Evolutionary conservation across 2,329 filamentous ascomycete genomes (phyloP).

Genomic region (Phyllosticta paracitricarpa): DNA sequence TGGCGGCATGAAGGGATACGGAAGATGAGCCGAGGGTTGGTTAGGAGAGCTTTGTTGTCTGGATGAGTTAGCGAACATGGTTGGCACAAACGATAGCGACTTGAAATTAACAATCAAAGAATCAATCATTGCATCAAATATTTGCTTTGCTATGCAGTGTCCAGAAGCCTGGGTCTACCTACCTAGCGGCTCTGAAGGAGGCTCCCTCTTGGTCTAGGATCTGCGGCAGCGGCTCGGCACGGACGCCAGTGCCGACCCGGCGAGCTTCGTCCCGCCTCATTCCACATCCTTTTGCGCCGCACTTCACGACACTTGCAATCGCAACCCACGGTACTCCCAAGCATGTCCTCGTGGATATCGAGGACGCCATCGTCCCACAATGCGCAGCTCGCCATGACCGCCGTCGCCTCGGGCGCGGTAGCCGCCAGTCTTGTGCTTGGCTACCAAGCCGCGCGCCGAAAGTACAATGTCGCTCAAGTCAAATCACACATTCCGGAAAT

Average conservation of each 20-base stretch:
- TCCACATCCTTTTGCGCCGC: neutral
- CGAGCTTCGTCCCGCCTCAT: neutral
- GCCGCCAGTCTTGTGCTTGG: constrained; percentile 46
- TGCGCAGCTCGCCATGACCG: constrained; percentile 60
- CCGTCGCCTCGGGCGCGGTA: constrained; percentile 44
- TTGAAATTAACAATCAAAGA: neutral
- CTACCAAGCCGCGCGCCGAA: constrained; percentile 45
- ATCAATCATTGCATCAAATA: neutral
- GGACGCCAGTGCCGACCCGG: neutral
- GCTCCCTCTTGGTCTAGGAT: neutral
- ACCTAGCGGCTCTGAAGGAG: neutral
- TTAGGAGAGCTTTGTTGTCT: neutral
- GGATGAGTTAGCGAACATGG: neutral
- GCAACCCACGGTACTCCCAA: neutral
- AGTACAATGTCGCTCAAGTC: constrained; percentile 45
- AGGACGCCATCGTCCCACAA: constrained; percentile 36
- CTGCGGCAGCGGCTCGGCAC: neutral
- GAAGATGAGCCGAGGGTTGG: neutral
- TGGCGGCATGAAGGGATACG: neutral
- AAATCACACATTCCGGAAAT: constrained; percentile 53
- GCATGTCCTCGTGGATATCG: constrained; percentile 38
- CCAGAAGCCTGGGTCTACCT: neutral
- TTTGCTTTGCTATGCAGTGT: neutral
- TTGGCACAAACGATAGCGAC: neutral
- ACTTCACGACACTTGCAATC: neutral